These are phyloP conservation scores for Cystobasidium slooffiae DNA, from an alignment of 1,284 basidiomycete species.

Conservation along the genomic window DNA sequence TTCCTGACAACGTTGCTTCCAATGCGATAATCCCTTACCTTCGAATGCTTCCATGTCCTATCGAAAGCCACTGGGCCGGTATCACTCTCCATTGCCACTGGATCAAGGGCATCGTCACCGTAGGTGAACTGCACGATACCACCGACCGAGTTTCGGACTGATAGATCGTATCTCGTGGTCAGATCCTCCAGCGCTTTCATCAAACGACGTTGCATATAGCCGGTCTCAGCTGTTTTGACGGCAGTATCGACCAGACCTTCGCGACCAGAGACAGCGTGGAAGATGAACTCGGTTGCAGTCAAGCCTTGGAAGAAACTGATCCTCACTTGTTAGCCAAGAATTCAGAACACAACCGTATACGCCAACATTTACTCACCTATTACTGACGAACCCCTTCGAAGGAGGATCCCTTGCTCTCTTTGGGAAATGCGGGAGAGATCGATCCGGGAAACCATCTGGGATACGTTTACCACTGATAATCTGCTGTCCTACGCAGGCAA, in stretches of 20 bases:
- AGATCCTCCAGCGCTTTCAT: constrained; percentile 99
- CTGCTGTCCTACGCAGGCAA: constrained; percentile 99
- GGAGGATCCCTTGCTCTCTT: constrained; percentile 98
- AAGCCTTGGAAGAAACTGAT: constrained; percentile 86
- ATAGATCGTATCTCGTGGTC: constrained; percentile 93
- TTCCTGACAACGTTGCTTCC: neutral
- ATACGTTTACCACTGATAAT: constrained; percentile 98
- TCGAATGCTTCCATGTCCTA: constrained; percentile 85
- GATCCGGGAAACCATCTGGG: constrained; percentile 98
- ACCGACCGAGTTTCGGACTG: constrained; percentile 93
- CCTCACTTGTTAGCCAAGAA: neutral
- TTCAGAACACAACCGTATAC: no score
- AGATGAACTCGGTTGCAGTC: constrained; percentile 94
- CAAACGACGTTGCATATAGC: constrained; percentile 97
- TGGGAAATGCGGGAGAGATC: constrained; percentile 95
- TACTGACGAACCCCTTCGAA: constrained; percentile 97
- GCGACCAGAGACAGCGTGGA: constrained; percentile 98
- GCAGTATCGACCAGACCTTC: constrained; percentile 99
- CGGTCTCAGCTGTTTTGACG: constrained; percentile 99
- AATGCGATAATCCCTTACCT: constrained; percentile 63
- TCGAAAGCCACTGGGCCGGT: constrained; percentile 83
- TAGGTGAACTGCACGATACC: constrained; percentile 98
- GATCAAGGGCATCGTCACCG: constrained; percentile 96
- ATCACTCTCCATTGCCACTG: constrained; percentile 92
- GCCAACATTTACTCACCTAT: constrained; percentile 60